phyloP scores from a whole-genome alignment of 2,329 filamentous ascomycete species.

The Seiridium cupressi region DNA sequence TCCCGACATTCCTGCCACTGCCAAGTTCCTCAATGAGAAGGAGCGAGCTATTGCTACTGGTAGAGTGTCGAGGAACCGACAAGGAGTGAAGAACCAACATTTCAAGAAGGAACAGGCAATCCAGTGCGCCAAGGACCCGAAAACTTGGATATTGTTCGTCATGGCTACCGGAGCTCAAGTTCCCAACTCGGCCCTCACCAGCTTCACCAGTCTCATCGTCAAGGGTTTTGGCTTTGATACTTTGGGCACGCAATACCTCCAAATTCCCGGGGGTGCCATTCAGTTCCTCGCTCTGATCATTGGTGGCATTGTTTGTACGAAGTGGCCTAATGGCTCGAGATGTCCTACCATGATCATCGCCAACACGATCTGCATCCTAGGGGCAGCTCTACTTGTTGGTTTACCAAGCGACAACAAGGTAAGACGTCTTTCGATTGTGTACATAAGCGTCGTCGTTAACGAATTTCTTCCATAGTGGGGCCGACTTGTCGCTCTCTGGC shows the following conservation, averaged over 20 bases:
- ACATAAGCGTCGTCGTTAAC: constrained; percentile 22
- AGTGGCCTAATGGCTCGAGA: constrained; percentile 45
- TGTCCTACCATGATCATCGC: constrained; percentile 56
- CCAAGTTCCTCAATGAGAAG: constrained; percentile 56
- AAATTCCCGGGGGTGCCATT: constrained; percentile 58
- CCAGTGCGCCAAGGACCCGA: constrained; percentile 45
- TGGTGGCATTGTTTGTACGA: constrained; percentile 50
- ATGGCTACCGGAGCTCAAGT: constrained; percentile 53
- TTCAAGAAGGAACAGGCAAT: constrained; percentile 44
- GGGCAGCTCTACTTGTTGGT: constrained; percentile 49
- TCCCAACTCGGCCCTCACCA: constrained; percentile 55
- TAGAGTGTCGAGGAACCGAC: constrained; percentile 47
- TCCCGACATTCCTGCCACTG: constrained; percentile 60
- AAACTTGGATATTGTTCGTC: constrained; percentile 56
- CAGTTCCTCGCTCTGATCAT: constrained; percentile 52
- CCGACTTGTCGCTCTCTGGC: constrained; percentile 54
- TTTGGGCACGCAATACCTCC: constrained; percentile 53
- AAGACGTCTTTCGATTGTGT: background rate
- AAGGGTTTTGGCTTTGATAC: constrained; percentile 37
- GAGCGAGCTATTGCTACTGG: constrained; percentile 56
- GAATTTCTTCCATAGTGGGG: constrained; percentile 42
- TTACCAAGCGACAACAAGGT: constrained; percentile 46
- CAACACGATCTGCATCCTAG: constrained; percentile 53
- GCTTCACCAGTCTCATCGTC: constrained; percentile 29
- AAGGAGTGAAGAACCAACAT: constrained; percentile 53